A percentile compares a stretch with the other conserved stretches of the same genome.
Conservation (phyloP, 352 stramenopile species). For the Pythium dissimile region DNA sequence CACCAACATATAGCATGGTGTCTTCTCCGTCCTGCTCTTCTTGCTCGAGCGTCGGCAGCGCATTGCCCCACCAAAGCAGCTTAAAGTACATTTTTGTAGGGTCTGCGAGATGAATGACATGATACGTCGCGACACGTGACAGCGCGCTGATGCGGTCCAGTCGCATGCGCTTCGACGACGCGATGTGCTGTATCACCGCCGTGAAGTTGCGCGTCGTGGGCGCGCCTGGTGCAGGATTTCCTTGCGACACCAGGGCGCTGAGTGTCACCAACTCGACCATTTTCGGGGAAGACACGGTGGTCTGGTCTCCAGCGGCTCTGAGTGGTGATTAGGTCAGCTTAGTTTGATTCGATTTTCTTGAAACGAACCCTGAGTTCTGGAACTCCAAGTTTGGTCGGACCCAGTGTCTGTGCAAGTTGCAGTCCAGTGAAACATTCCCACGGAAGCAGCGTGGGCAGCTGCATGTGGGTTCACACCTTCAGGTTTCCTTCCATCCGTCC, state of each 20-base stretch:
- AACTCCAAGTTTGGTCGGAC: too few relatives aligned
- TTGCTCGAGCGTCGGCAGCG: constrained; percentile 33
- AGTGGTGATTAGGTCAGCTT: too few relatives aligned
- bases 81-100: constrained; percentile 47
- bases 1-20: constrained; percentile 33
- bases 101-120: constrained; percentile 50
- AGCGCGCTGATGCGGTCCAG: constrained; percentile 1
- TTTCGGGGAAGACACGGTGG: too few relatives aligned
- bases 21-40: constrained; percentile 32
- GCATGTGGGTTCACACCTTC: constrained; percentile 1
- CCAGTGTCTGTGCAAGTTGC: too few relatives aligned
- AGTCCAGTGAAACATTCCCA: too few relatives aligned
- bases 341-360: too few relatives aligned
- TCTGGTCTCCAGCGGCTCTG: too few relatives aligned
- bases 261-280: background rate
- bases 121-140: constrained; percentile 32
- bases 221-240: background rate
- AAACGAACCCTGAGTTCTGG: too few relatives aligned
- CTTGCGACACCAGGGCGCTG: background rate
- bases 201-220: constrained; percentile 35
- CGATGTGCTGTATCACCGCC: constrained; percentile 49
- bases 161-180: constrained; percentile 26
- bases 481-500: too few relatives aligned
- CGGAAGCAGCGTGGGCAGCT: too few relatives aligned
- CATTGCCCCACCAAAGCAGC: constrained; percentile 48